Evolutionary conservation across 768 basidiomycete genomes (phyloP), one percentile per base, ranked within the genome.

Genomic region (Tricholoma sp.): DNA sequence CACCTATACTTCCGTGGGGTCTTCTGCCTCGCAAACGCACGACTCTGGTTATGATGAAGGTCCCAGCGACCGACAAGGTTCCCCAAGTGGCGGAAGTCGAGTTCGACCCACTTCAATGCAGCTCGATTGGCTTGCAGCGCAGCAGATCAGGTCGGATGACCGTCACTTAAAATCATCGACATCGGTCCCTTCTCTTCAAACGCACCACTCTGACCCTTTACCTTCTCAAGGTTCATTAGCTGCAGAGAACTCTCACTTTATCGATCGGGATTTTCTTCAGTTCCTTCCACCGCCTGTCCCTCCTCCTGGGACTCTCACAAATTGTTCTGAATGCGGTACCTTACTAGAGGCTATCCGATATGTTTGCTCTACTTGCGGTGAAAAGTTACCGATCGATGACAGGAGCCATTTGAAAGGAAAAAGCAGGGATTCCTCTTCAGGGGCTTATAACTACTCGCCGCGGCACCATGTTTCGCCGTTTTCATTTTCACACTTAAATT

Each of bases 331-430:
- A 47, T 98, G 95, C 62, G 88, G 88, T 12, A 69, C 77, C 0
- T 64, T 84, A 6, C 74, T 98, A 17, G 88, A 92, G 52, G 80
- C 83, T n/a, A 84, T 96, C 67, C 85, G 91, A 47, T 97, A 98
- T 68, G 86, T 95, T 12, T 98, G 95, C 65, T 80, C 86, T 4
- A 88, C 85, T 20, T 96, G 94, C 63, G 93, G 92, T 8, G 89
- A 91, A 70, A 91, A 86, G 67, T 71, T 78, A 48, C 81, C 88
- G 6, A 64, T 68, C 4, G 52, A 68, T 50, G 58, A 56, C 54
- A 58, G 50, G 57, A 61, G 53, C 20, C 65, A 51, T 57, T 63
- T 68, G 44, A 83, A 84, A 59, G 82, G 81, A 32, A 88, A 83
- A 70, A 77, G 74, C 49, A 77, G 75, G 54, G 76, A 67, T 65